These are phyloP conservation scores for Boletus rex-veris DNA, from an alignment of 768 basidiomycete species.

Conservation along the genomic window DNA sequence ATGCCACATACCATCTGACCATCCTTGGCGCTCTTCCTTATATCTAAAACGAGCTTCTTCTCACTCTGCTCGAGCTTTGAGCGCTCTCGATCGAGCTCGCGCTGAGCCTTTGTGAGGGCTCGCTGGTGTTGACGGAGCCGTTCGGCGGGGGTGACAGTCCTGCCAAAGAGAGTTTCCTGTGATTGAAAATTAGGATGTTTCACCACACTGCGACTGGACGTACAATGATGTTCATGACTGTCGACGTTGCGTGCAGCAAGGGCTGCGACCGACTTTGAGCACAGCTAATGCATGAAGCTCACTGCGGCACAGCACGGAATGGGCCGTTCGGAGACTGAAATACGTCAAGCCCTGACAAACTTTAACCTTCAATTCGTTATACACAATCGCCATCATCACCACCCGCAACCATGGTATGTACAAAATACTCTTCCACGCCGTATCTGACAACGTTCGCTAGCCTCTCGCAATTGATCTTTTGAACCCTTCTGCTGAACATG, in stretches of 20 bases:
- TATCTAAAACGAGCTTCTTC: constrained; percentile 94
- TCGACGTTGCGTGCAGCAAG: constrained; percentile 14
- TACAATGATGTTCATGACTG: constrained; percentile 78
- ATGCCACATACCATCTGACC: constrained; percentile 77
- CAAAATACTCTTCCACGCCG: neutral
- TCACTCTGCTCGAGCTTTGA: constrained; percentile 92
- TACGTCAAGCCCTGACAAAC: constrained; percentile 18
- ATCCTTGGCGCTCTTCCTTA: constrained; percentile 93
- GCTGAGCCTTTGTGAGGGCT: constrained; percentile 92
- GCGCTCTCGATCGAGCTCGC: constrained; percentile 95
- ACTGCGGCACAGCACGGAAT: constrained; percentile 1
- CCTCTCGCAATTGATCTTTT: constrained; percentile 97
- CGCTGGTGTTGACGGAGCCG: constrained; percentile 96
- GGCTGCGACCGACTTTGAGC: constrained; percentile 2
- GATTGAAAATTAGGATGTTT: constrained; percentile 13
- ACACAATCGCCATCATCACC: constrained; percentile 25
- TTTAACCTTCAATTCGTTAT: constrained; percentile 21
- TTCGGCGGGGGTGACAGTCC: constrained; percentile 93
- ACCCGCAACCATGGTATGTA: constrained; percentile 20
- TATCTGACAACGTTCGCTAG: constrained; percentile 39
- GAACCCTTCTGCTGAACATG: constrained; percentile 85
- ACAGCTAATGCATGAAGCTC: neutral
- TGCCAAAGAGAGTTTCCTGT: constrained; percentile 94
- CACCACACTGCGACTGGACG: neutral
- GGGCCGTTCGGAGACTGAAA: constrained; percentile 19